Evolutionary conservation across 2,329 filamentous ascomycete genomes (phyloP).

Genomic region (Trichophyton mentagrophytes): DNA sequence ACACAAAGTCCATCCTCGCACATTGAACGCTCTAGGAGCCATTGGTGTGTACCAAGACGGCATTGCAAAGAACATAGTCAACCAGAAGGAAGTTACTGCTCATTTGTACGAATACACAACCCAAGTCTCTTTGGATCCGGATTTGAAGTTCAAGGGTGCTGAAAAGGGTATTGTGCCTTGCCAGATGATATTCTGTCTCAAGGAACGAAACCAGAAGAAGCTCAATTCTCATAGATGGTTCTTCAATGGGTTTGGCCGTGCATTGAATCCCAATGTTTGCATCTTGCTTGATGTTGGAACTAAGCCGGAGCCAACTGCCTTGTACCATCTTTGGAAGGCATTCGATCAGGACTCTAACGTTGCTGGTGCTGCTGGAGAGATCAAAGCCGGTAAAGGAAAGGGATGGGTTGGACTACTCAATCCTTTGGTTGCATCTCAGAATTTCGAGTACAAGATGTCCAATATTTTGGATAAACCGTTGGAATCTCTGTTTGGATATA

Average conservation of each 20-base stretch:
- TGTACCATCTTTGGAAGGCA: conserved; percentile 98
- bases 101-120: conserved; percentile 99
- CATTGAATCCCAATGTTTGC: conserved; percentile 89
- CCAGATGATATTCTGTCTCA: conserved; percentile 96
- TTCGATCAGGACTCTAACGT: conserved; percentile 98
- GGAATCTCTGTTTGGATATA: conserved; percentile 95
- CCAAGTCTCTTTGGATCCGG: conserved; percentile 87
- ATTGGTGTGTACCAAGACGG: conserved; percentile 98
- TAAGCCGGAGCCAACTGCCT: conserved; percentile 69
- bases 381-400: conserved; percentile 90
- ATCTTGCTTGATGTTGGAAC: conserved; percentile 95
- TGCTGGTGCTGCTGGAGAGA: conserved; percentile 91
- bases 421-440: conserved; percentile 88
- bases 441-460: conserved; percentile 99
- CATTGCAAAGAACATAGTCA: conserved; percentile 97
- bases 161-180: conserved; percentile 98
- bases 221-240: conserved; percentile 98
- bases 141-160: conserved; percentile 96
- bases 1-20: conserved; percentile 83
- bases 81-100: conserved; percentile 84
- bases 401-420: conserved; percentile 75
- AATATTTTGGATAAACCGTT: conserved; percentile 97
- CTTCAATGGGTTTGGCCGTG: conserved; percentile 92
- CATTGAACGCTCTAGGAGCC: conserved; percentile 83
- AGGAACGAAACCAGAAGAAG: conserved; percentile 96